A percentile compares a stretch with the other conserved stretches of the same genome.
These are phyloP conservation scores for Corrigiola litoralis DNA, from an alignment of 179 eudicot genomes.

Conservation along the genomic window DNA sequence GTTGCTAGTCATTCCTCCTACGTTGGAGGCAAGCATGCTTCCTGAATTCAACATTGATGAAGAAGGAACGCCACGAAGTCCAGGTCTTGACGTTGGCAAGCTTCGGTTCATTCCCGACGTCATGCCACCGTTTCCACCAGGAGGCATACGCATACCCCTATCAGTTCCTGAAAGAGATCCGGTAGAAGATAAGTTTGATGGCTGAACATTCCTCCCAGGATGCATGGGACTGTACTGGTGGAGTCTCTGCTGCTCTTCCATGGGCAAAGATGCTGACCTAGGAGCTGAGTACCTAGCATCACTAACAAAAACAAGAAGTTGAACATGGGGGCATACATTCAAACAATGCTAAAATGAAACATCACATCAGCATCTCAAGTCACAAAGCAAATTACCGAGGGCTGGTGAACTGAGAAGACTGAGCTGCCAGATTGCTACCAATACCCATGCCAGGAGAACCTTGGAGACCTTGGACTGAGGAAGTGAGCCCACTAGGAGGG, in stretches of 20 bases:
- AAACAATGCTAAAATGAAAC: slow-evolving; percentile 1
- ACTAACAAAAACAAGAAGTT: slow-evolving; percentile 28
- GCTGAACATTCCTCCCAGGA: slow-evolving; percentile 63
- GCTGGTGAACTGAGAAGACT: slow-evolving; percentile 46
- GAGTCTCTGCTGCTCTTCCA: slow-evolving; percentile 84
- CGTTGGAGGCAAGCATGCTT: slow-evolving; percentile 42
- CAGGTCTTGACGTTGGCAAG: slow-evolving; percentile 60
- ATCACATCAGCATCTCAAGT: slow-evolving; percentile 1
- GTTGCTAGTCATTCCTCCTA: slow-evolving; percentile 40
- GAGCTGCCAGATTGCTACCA: slow-evolving; percentile 52
- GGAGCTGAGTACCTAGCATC: slow-evolving; percentile 63
- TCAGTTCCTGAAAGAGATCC: slow-evolving; percentile 68
- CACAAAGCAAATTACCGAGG: slow-evolving; percentile 44
- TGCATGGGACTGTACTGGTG: slow-evolving; percentile 65
- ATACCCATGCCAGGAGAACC: slow-evolving; percentile 51
- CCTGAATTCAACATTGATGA: slow-evolving; percentile 70
- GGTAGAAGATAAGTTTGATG: slow-evolving; percentile 46
- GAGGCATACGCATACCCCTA: slow-evolving; percentile 55
- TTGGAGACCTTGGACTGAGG: slow-evolving; percentile 56
- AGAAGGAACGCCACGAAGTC: slow-evolving; percentile 60
- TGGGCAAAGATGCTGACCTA: slow-evolving; percentile 60
- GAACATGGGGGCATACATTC: neutral
- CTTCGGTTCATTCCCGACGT: slow-evolving; percentile 56
- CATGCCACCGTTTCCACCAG: slow-evolving; percentile 61
- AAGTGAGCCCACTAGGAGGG: slow-evolving; percentile 49